phyloP scores from a whole-genome alignment of 305 asterid species.

The Solanum hybrid region DNA sequence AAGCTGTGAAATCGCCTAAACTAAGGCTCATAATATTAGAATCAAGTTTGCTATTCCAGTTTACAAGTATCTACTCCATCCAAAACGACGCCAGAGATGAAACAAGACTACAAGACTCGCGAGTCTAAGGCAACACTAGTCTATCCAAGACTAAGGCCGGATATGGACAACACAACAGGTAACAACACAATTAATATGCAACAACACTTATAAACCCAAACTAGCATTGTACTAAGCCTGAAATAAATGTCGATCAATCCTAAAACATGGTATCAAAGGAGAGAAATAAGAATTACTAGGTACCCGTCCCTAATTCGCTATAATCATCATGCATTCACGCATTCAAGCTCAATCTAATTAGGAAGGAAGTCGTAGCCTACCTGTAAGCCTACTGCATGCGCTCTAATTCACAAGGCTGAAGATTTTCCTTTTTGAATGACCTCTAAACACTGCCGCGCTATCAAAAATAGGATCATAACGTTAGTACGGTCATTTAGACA shows the following conservation, averaged over 20 bases:
- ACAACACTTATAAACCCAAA: not conserved
- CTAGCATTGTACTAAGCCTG: not conserved
- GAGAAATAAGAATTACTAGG: not conserved
- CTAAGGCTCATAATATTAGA: not conserved
- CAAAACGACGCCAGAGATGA: too few relatives aligned
- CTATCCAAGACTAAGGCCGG: not conserved
- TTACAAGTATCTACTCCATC: not conserved
- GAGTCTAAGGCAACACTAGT: not conserved
- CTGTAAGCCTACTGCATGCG: not conserved
- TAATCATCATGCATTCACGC: not conserved
- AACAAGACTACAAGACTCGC: not conserved
- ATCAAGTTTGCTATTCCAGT: not conserved
- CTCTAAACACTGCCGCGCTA: not conserved
- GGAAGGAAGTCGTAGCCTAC: not conserved
- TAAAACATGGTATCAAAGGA: not conserved
- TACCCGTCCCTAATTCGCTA: not conserved
- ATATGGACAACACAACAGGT: not conserved
- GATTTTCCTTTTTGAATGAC: not conserved
- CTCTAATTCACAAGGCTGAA: not conserved
- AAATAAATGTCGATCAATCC: not conserved
- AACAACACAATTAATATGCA: too few relatives aligned
- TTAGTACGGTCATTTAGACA: not conserved
- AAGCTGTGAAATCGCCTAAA: not conserved
- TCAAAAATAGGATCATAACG: not conserved
- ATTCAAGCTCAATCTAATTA: not conserved